Base-by-base conservation (phyloP, 228 moss, liverwort and hornwort species). In the Sphagnum magellanicum region DNA sequence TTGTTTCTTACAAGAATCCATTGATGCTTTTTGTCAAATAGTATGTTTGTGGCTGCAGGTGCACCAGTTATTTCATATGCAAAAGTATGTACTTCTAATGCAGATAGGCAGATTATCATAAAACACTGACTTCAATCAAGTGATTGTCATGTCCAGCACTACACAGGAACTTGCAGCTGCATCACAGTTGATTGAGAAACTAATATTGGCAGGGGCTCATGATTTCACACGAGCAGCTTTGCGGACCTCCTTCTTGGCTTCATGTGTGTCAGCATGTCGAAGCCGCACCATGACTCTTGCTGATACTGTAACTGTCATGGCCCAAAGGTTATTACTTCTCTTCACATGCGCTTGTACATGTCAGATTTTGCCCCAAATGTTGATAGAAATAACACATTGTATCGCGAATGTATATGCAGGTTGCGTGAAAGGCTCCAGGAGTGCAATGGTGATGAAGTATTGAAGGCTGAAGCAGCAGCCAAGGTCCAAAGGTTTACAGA, bases 401-500 rank as follows among this genome's bases (percentile, higher is more conserved):
- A 5, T 14, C 63, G 48, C 4, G 5, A 47, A 10, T 68, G 8
- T 32, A 59, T 75, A 5, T 69, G 70, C 78, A 97, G 97, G 76
- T 84, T 97, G 81, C 79, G 88, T 55, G 97, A 97, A 67, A 85
- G 97, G 75, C 87, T 97, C n/a, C 93, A 93, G 67, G 97, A 93
- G 76, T 97, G 97, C 75, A 97, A 97, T 49, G 97, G 93, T 57
- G 93, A 97, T 74, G 97, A 97, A 75, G 81, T 93, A 15, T 77
- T 91, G 82, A 97, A 91, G 77, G 91, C 88, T n/a, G 97, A 93
- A 78, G 97, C 97, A 61, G 91, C 97, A 68, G 90, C 93, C n/a
- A 97, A 93, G 83, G 93, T 97, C 52, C 93, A 97, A 69, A 91
- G 97, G 67, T 97, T 97, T 66, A 97, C 97, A 12, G 93, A 97